Conservation (phyloP, 23 red algal species). For the Gracilariopsis chorda region DNA sequence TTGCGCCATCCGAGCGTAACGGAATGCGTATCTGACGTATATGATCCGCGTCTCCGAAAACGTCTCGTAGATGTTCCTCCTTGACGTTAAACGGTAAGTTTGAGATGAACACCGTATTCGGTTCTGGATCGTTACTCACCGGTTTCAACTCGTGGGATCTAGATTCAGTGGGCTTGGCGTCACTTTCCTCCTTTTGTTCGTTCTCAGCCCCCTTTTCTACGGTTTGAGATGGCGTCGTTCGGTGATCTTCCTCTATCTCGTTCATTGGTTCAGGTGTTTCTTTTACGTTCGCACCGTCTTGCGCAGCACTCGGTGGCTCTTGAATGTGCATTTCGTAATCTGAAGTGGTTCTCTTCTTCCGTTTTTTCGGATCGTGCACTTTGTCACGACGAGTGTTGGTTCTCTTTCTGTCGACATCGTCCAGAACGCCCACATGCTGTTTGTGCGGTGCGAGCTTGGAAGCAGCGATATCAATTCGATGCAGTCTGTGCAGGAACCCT, state of each 20-base stretch:
- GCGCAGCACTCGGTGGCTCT: neutral
- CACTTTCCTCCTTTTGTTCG: neutral
- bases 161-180: neutral
- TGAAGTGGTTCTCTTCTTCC: neutral
- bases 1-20: conserved; percentile 49
- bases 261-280: neutral
- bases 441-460: neutral
- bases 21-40: conserved; percentile 51
- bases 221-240: no score
- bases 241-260: no score
- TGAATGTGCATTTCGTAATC: neutral
- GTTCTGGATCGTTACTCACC: conserved; percentile 3
- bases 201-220: no score
- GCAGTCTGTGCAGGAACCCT: neutral
- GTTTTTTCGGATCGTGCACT: neutral
- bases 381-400: neutral
- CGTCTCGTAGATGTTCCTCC: conserved; percentile 19
- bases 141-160: neutral
- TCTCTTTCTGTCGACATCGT: neutral
- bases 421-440: neutral
- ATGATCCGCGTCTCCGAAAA: conserved; percentile 11
- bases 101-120: conserved; percentile 55
- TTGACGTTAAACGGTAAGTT: conserved; percentile 57
- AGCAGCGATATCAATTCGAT: neutral
- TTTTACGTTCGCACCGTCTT: neutral